These are phyloP conservation scores for Mychonastes homosphaera DNA, from an alignment of 139 green algal genomes.

Conservation along the genomic window DNA sequence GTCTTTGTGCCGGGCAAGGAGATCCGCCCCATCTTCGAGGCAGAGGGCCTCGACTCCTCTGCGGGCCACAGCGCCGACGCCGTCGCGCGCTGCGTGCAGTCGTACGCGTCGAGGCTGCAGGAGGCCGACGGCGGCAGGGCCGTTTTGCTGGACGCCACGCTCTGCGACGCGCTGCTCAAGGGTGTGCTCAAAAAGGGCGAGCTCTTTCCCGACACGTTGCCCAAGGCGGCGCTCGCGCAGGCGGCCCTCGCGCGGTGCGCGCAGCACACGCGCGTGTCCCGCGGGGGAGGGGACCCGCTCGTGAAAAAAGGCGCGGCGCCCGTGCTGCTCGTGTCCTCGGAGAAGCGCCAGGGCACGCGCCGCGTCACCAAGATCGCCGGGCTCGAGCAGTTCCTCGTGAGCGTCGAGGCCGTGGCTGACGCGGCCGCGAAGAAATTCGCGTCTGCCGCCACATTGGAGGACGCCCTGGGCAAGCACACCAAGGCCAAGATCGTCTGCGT, in stretches of 20 bases:
- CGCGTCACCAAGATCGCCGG: constrained; percentile 30
- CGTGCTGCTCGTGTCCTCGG: constrained; percentile 22
- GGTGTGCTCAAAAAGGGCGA: constrained; percentile 45
- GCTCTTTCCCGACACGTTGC: constrained; percentile 27
- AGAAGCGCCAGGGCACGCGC: constrained; percentile 47
- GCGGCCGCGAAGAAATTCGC: constrained; percentile 3
- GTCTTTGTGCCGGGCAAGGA: constrained; percentile 21
- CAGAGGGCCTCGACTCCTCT: not conserved
- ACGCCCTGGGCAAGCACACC: too few species aligned
- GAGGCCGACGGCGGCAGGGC: constrained; percentile 5
- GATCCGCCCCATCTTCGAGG: constrained; percentile 20
- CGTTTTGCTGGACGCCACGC: constrained; percentile 33
- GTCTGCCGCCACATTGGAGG: too few species aligned
- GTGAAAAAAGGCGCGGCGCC: constrained; percentile 30
- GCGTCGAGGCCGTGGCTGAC: constrained; percentile 1
- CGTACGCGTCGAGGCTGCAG: constrained; percentile 24
- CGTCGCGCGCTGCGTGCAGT: not conserved
- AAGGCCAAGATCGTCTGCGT: too few species aligned
- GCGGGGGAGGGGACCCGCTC: constrained; percentile 10
- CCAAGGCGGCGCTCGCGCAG: constrained; percentile 26
- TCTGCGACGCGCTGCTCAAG: constrained; percentile 42
- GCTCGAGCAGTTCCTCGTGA: constrained; percentile 33
- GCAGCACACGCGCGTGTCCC: constrained; percentile 30
- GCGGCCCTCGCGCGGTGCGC: constrained; percentile 14
- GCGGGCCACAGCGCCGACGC: too few species aligned